Conservation (phyloP, 208 protist species). For the Acanthamoeba sp. region DNA sequence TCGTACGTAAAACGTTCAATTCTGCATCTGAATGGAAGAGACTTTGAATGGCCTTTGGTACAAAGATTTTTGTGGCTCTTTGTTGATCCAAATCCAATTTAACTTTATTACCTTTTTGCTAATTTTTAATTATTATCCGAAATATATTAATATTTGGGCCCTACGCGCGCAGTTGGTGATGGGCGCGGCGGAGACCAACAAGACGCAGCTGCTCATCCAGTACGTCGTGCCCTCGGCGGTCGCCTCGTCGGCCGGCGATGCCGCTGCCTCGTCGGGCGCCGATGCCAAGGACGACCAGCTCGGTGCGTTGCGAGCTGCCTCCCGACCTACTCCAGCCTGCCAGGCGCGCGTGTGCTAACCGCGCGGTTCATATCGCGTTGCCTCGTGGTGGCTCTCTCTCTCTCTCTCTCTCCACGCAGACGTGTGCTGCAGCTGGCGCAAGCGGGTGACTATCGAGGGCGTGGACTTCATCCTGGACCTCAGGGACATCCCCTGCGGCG, state of each 20-base stretch:
- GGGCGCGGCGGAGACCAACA: conserved; percentile 27
- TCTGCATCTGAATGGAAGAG: too few relatives aligned
- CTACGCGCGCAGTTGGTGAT: conserved; percentile 31
- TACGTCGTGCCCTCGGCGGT: background rate
- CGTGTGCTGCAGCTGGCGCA: conserved; percentile 47
- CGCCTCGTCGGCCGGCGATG: background rate
- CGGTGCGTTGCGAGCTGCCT: too few relatives aligned
- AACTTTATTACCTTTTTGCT: background rate
- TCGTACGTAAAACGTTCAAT: conserved; percentile 28
- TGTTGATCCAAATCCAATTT: too few relatives aligned
- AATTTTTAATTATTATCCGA: background rate
- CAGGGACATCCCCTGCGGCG: conserved; percentile 11
- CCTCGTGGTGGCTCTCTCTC: background rate
- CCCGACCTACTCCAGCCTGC: background rate
- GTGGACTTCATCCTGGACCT: conserved; percentile 35
- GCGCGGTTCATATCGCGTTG: too few relatives aligned
- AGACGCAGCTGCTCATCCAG: conserved; percentile 16
- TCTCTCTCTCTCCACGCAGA: background rate
- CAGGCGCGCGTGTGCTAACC: too few relatives aligned
- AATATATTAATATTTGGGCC: background rate
- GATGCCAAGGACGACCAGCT: background rate
- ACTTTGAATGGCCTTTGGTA: too few relatives aligned
- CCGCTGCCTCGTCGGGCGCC: background rate
- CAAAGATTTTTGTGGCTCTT: too few relatives aligned
- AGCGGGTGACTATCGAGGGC: conserved; percentile 37